Base-by-base conservation (phyloP, 305 asterid species). In the Solanum hybrid region DNA sequence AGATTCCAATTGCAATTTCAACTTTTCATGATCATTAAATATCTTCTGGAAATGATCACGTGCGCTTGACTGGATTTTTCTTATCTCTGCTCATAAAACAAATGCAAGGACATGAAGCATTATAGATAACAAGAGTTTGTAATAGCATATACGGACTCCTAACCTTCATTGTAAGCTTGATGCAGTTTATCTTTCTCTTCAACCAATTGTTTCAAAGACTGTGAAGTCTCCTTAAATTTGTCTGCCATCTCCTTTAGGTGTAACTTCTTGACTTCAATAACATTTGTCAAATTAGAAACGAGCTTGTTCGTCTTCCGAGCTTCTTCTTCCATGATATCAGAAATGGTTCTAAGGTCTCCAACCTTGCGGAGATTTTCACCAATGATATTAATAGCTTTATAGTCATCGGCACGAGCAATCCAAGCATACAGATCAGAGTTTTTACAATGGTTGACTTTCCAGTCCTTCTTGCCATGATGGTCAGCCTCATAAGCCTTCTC, bases 391-490 rank as follows among this genome's bases (percentile, higher is more conserved):
- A 89, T 91, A 88, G 96, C 91, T 37, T 92, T 88, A 90, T 95
- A 97, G 90, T 97, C 99, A 92, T 96, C 99, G 42, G 92, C 95
- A 78, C 98, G 97, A 88, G 99, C 99, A 91, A 96, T 94, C 99
- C 99, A 96, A 73, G 96, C 99, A 90, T 93, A 96, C 69, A 95
- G 91, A 90, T 90, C 95, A 36, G 92, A 89, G 34, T 93, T 91
- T 14, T 29, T 51, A 8, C 89, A 95, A 89, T 89, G 91, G 80
- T 89, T 94, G 75, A 90, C 94, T 90, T 91, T 85, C 98, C 97
- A 95, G 71, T 92, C 89, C 90, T 76, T 91, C 91, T 91, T 92
- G 77, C 98, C 97, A 75, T 92, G 98, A 77, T 92, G 94, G 87
- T 92, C 89, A 88, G 94, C 94, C 89, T 92, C 95, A 71, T 93